Percentiles rank a stretch among this genome's conserved stretches.
These are phyloP conservation scores for Singerocomus inundabilis DNA, from an alignment of 1,284 basidiomycete genomes.

Conservation along the genomic window DNA sequence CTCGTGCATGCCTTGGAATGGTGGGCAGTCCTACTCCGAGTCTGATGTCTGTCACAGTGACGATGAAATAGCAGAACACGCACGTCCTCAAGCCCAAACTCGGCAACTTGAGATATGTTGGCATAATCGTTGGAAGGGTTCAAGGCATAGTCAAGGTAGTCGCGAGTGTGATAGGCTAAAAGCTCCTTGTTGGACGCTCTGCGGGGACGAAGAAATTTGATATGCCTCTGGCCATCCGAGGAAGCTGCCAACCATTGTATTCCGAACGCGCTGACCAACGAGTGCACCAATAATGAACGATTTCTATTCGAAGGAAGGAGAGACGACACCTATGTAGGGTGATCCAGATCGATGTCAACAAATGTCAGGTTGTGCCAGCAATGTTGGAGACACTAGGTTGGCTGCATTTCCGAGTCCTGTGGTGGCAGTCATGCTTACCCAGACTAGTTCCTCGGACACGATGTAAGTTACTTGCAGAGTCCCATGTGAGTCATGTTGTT, in stretches of 20 bases:
- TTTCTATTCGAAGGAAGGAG: conserved; percentile 80
- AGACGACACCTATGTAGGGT: conserved; percentile 55
- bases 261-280: conserved; percentile 59
- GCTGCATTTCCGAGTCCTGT: not conserved
- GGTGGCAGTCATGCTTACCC: conserved; percentile 37
- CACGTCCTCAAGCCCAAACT: conserved; percentile 72
- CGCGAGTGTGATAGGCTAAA: conserved; percentile 52
- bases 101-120: conserved; percentile 21
- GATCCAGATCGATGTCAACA: not conserved
- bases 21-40: conserved; percentile 72
- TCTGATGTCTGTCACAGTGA: conserved; percentile 4
- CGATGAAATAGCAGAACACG: conserved; percentile 12
- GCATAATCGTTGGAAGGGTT: conserved; percentile 29
- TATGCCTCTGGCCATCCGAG: conserved; percentile 23
- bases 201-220: conserved; percentile 52
- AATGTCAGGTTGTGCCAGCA: not conserved
- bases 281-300: conserved; percentile 80
- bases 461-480: conserved; percentile 45
- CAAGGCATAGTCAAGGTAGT: conserved; percentile 58
- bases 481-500: conserved; percentile 1
- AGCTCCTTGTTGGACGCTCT: conserved; percentile 53
- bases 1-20: conserved; percentile 64
- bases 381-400: not conserved
- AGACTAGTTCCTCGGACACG: conserved; percentile 55
- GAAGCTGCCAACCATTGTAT: conserved; percentile 43